Evolutionary conservation across 2,329 filamentous ascomycete genomes (phyloP).

Genomic region (Cordyceps cicadae): DNA sequence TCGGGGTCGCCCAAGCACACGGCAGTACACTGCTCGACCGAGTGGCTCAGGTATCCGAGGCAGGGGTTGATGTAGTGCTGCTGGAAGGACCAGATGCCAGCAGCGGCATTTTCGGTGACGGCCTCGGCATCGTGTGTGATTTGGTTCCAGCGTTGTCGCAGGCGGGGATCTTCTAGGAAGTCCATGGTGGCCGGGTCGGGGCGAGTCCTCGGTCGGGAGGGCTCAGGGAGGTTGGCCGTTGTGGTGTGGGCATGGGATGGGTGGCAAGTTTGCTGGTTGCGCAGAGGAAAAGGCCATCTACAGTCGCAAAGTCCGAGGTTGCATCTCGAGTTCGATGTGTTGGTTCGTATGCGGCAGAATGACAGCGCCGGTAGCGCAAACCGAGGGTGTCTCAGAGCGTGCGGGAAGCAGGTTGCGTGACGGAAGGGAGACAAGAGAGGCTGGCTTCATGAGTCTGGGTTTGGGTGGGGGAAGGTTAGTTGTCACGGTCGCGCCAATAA

Average conservation of each 20-base stretch:
- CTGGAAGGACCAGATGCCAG: constrained; percentile 79
- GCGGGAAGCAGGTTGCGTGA: constrained; percentile 2
- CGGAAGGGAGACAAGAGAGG: not conserved
- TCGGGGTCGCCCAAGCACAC: constrained; percentile 65
- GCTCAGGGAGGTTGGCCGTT: constrained; percentile 5
- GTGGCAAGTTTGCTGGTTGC: not conserved
- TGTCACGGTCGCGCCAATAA: not conserved
- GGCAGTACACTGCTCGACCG: constrained; percentile 63
- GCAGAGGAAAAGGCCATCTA: not conserved
- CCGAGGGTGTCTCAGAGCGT: constrained; percentile 4
- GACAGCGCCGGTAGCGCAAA: constrained; percentile 2
- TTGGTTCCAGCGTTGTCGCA: constrained; percentile 89
- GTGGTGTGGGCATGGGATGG: not conserved
- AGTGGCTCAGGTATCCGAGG: constrained; percentile 55
- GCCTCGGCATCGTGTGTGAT: constrained; percentile 84
- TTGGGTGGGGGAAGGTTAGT: not conserved
- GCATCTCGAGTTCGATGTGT: not conserved
- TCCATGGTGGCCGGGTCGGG: constrained; percentile 34
- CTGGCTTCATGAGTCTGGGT: not conserved
- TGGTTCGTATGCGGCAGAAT: not conserved
- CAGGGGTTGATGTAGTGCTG: constrained; percentile 82
- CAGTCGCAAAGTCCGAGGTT: not conserved
- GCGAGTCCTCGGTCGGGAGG: constrained; percentile 6
- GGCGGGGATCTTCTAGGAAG: constrained; percentile 71
- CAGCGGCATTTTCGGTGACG: constrained; percentile 85